These are phyloP conservation scores for Phaeosphaeriaceae sp. DNA, from an alignment of 2,329 filamentous ascomycete genomes.

Conservation along the genomic window DNA sequence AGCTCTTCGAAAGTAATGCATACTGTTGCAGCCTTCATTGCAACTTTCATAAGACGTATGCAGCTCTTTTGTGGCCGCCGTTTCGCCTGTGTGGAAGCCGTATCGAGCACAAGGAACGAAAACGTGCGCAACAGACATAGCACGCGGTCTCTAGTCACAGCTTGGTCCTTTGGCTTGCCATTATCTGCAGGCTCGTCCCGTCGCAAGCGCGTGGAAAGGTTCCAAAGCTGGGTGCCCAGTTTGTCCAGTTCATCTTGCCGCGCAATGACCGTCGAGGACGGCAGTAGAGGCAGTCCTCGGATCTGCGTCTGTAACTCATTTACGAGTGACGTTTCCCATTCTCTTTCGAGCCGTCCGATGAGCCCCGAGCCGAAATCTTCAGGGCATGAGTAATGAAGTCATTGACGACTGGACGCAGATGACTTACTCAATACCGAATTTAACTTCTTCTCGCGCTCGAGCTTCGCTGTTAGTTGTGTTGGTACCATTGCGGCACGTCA, in stretches of 20 bases:
- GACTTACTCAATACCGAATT: slow-evolving; percentile 39
- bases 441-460: slow-evolving; percentile 47
- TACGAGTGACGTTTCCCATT: slow-evolving; percentile 27
- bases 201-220: slow-evolving; percentile 64
- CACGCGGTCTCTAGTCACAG: slow-evolving; percentile 20
- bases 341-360: slow-evolving; percentile 26
- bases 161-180: slow-evolving; percentile 43
- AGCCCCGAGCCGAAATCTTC: slow-evolving; percentile 45
- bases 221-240: slow-evolving; percentile 69
- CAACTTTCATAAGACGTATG: slow-evolving; percentile 69
- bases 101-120: slow-evolving; percentile 72
- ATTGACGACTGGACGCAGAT: not conserved
- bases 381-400: slow-evolving; percentile 12
- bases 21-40: slow-evolving; percentile 68
- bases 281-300: slow-evolving; percentile 44
- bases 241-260: slow-evolving; percentile 61
- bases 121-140: slow-evolving; percentile 58
- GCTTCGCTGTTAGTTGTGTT: slow-evolving; percentile 21
- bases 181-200: slow-evolving; percentile 21
- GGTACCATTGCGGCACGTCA: slow-evolving; percentile 30
- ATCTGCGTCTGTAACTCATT: slow-evolving; percentile 52
- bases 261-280: slow-evolving; percentile 32
- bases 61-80: slow-evolving; percentile 32
- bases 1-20: slow-evolving; percentile 68
- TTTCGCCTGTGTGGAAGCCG: slow-evolving; percentile 31